Evolutionary conservation across 345 rosid species (phyloP).

Genomic region (Euphorbia lathyris): DNA sequence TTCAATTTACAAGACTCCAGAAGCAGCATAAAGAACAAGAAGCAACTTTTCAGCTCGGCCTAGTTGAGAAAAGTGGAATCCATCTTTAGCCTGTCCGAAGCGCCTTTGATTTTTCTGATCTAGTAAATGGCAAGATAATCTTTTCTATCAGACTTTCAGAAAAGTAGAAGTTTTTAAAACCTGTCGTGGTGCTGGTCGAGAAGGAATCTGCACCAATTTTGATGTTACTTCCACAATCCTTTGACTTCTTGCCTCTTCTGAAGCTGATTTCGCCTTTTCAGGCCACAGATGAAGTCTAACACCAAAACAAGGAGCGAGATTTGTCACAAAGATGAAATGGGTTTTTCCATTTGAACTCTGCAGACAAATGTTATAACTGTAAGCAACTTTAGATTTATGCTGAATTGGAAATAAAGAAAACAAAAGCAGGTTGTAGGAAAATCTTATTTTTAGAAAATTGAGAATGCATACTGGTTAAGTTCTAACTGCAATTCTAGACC

Average conservation of each 20-base stretch:
- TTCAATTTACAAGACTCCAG: constrained; percentile 3
- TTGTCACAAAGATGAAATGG: constrained; percentile 90
- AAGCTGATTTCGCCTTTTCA: constrained; percentile 55
- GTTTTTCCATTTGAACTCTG: constrained; percentile 81
- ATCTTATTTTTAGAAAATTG: background rate
- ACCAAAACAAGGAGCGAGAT: constrained; percentile 92
- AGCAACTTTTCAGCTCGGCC: background rate
- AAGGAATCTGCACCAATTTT: constrained; percentile 93
- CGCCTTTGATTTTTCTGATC: background rate
- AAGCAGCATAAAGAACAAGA: background rate
- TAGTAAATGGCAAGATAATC: background rate
- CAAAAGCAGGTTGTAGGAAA: background rate
- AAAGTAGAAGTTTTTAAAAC: constrained; percentile 29
- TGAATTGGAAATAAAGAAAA: background rate
- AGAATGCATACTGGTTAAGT: background rate
- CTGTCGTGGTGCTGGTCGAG: constrained; percentile 95
- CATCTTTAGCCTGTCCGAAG: too few relatives aligned
- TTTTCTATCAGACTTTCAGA: background rate
- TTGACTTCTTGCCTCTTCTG: constrained; percentile 51
- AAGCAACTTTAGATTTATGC: constrained; percentile 12
- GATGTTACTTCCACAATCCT: constrained; percentile 79
- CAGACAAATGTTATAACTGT: constrained; percentile 22
- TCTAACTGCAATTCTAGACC: background rate
- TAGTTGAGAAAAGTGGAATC: too few relatives aligned
- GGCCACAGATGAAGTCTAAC: constrained; percentile 96